Percentiles rank a stretch among this genome's conserved stretches.
phyloP scores from a whole-genome alignment of 2,329 filamentous ascomycete genomes.

The Colletotrichum graminicola region DNA sequence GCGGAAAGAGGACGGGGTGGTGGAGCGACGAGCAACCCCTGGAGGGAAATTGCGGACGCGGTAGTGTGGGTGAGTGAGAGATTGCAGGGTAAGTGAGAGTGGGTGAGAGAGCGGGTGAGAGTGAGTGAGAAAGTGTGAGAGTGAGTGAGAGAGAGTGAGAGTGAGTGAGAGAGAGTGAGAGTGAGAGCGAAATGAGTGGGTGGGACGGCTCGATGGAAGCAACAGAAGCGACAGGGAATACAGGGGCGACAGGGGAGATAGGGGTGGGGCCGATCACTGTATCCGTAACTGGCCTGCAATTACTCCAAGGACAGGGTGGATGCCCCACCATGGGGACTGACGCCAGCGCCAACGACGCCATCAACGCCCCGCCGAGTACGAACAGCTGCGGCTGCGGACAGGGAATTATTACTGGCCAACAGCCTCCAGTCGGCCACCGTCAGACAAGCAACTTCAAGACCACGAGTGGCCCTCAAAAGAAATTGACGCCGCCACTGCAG shows the following conservation, averaged over 20 bases:
- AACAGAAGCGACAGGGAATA: slow-evolving; percentile 7
- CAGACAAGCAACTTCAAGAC: slow-evolving; percentile 6
- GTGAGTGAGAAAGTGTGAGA: no score
- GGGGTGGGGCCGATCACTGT: slow-evolving; percentile 22
- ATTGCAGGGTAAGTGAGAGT: no score
- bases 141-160: not conserved
- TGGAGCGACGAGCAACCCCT: slow-evolving; percentile 4
- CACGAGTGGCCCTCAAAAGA: slow-evolving; percentile 25
- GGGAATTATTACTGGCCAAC: not conserved
- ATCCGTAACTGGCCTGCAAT: slow-evolving; percentile 26
- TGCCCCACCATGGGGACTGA: slow-evolving; percentile 11
- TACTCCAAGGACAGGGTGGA: slow-evolving; percentile 21
- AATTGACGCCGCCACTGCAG: slow-evolving; percentile 39
- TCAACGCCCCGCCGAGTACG: not conserved
- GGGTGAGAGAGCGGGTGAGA: no score
- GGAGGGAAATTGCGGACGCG: slow-evolving; percentile 2
- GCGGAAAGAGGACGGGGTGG: not conserved
- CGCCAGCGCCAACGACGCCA: not conserved
- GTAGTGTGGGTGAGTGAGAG: not conserved
- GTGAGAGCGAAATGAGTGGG: not conserved
- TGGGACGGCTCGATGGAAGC: slow-evolving; percentile 3
- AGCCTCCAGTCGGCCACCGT: not conserved
- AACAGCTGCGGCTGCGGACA: not conserved
- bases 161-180: no score
- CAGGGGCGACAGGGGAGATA: not conserved